A percentile compares a stretch with the other conserved stretches of the same genome.
Conservation (phyloP, 164 flowering plant genomes). For the Chimonanthus praecox region DNA sequence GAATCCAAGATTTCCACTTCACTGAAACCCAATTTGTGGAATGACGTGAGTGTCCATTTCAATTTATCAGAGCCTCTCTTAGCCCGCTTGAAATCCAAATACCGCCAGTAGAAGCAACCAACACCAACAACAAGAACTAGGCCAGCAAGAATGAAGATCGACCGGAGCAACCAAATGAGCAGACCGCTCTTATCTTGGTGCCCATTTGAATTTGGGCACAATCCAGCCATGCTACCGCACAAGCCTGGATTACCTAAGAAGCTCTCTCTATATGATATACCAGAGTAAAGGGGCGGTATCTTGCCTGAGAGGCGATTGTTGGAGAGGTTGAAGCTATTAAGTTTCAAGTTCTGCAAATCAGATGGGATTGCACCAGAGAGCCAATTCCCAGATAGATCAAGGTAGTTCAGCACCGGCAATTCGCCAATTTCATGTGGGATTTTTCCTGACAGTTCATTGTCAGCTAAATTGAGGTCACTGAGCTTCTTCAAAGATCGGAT, state of each 20-base stretch:
- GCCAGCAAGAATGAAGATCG: conserved; percentile 44
- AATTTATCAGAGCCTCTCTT: conserved; percentile 31
- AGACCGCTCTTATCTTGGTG: conserved; percentile 16
- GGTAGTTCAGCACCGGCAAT: conserved; percentile 33
- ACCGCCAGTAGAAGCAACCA: conserved; percentile 39
- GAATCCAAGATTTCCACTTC: conserved; percentile 47
- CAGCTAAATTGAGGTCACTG: conserved; percentile 67
- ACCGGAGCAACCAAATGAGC: conserved; percentile 38
- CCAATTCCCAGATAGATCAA: conserved; percentile 68
- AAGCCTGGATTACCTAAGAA: conserved; percentile 60
- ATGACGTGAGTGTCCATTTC: conserved; percentile 56
- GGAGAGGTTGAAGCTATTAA: conserved; percentile 65
- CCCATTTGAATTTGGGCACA: conserved; percentile 24
- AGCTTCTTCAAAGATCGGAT: conserved; percentile 45
- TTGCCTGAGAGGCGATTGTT: conserved; percentile 56
- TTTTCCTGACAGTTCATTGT: conserved; percentile 63
- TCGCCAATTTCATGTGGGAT: conserved; percentile 57
- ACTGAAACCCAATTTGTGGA: conserved; percentile 59
- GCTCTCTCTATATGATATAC: conserved; percentile 24
- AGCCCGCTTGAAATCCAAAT: conserved; percentile 32
- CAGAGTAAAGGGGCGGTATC: conserved; percentile 52
- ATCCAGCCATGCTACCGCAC: conserved; percentile 35
- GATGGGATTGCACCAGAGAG: conserved; percentile 67
- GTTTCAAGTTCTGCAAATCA: conserved; percentile 53
- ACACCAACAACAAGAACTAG: conserved; percentile 47